A percentile compares a stretch with the other conserved stretches of the same genome.
phyloP scores from a whole-genome alignment of 78 protist genomes.

The Dictyostelium brefeldianum region DNA sequence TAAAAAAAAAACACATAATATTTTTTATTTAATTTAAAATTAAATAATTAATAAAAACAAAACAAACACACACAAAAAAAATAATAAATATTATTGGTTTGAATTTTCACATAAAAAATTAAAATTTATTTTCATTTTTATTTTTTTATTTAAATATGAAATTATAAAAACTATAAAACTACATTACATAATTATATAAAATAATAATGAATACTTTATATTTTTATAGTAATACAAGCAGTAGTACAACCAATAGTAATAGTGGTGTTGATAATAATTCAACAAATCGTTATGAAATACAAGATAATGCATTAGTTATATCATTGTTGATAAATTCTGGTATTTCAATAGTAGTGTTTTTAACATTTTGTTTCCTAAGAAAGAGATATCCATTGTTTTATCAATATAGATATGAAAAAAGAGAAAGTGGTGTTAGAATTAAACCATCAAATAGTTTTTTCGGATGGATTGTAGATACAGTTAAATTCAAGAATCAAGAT shows the following conservation, averaged over 20 bases:
- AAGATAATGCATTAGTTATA: slow-evolving; percentile 52
- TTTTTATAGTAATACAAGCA: neutral
- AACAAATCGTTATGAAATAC: slow-evolving; percentile 39
- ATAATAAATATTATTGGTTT: too few species aligned
- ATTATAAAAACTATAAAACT: too few species aligned
- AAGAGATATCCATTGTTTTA: slow-evolving; percentile 2
- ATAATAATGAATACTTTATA: too few species aligned
- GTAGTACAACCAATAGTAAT: neutral
- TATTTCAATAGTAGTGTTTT: slow-evolving; percentile 9
- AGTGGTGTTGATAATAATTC: neutral
- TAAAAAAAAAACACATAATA: too few species aligned
- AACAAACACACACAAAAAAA: too few species aligned
- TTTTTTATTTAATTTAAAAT: too few species aligned
- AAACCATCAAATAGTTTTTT: slow-evolving; percentile 26
- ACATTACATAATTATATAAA: too few species aligned
- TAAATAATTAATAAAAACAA: too few species aligned
- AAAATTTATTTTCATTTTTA: too few species aligned
- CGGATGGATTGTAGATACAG: slow-evolving; percentile 33
- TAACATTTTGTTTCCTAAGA: slow-evolving; percentile 54
- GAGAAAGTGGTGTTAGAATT: slow-evolving; percentile 2
- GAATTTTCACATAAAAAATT: too few species aligned
- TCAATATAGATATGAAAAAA: slow-evolving; percentile 19
- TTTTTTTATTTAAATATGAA: too few species aligned
- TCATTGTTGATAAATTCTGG: slow-evolving; percentile 34
- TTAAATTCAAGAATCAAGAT: neutral